phyloP scores from a whole-genome alignment of 768 basidiomycete species.

The Coprinopsis strossmayeri region DNA sequence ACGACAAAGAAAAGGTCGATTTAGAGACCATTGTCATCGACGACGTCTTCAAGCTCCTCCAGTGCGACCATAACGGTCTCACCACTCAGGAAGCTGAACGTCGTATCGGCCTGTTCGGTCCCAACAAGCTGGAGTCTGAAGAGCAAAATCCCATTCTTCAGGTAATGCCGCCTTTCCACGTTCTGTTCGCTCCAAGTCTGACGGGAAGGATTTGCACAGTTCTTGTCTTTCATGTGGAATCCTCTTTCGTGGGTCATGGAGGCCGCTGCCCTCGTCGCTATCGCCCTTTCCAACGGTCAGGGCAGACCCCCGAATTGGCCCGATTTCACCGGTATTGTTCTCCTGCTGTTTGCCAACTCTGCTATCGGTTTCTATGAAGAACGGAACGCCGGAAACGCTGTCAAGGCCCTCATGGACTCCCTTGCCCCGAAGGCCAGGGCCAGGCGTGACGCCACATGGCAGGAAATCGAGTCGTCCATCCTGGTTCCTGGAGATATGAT shows the following conservation, averaged over 20 bases:
- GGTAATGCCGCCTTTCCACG: constrained; percentile 30
- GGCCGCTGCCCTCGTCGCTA: constrained; percentile 89
- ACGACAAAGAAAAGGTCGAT: constrained; percentile 99
- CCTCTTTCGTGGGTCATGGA: constrained; percentile 99
- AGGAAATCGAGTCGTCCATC: constrained; percentile 83
- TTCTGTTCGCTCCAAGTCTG: no score
- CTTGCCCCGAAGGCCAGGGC: constrained; percentile 97
- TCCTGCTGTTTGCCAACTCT: constrained; percentile 91
- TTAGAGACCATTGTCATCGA: constrained; percentile 94
- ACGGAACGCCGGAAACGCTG: constrained; percentile 94
- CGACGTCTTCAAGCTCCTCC: constrained; percentile 92
- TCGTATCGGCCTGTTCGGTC: constrained; percentile 90
- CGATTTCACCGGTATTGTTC: constrained; percentile 95
- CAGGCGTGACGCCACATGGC: constrained; percentile 79
- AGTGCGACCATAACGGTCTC: constrained; percentile 82
- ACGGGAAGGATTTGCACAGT: no score
- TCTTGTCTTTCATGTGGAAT: constrained; percentile 99
- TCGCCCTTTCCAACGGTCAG: constrained; percentile 92
- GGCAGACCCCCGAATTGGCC: constrained; percentile 89
- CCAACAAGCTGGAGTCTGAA: constrained; percentile 87
- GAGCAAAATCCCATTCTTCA: constrained; percentile 90
- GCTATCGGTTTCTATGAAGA: constrained; percentile 98
- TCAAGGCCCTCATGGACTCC: constrained; percentile 99
- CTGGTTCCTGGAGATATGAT: constrained; percentile 96
- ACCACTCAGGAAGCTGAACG: constrained; percentile 69